Percentiles rank a stretch among this genome's conserved stretches.
phyloP scores from a whole-genome alignment of 2,329 filamentous ascomycete genomes.

The Ophiosphaerella korrae region DNA sequence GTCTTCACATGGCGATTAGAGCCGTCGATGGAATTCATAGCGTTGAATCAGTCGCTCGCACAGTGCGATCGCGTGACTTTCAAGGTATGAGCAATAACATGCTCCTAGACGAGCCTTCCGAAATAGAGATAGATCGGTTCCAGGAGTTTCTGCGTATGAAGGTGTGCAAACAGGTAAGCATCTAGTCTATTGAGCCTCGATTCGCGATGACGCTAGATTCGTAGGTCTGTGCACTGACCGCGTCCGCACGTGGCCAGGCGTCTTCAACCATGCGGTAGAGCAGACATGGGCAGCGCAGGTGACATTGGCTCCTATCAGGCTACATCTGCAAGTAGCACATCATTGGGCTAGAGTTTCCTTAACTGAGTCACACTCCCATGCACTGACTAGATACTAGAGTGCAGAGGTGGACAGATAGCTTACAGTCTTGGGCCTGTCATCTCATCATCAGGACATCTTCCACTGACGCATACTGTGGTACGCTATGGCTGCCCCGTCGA shows the following conservation, averaged over 20 bases:
- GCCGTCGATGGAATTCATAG: slow-evolving; percentile 70
- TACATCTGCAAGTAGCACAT: not conserved
- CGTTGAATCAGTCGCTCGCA: slow-evolving; percentile 4
- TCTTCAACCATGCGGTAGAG: not conserved
- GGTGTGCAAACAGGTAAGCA: not conserved
- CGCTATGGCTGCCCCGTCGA: slow-evolving; percentile 11
- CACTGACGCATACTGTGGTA: not conserved
- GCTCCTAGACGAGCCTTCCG: not conserved
- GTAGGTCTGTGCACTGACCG: slow-evolving; percentile 1
- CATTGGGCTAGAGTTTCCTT: not conserved
- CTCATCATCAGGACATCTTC: not conserved
- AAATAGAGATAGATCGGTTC: not conserved
- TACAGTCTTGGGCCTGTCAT: not conserved
- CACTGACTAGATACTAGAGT: no score
- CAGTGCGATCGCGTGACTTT: not conserved
- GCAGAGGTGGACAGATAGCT: no score
- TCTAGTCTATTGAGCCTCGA: not conserved
- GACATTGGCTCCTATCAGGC: not conserved
- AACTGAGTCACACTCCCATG: no score
- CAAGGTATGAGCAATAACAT: not conserved
- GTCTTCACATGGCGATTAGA: slow-evolving; percentile 52
- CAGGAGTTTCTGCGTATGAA: not conserved
- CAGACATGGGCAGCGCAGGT: no score
- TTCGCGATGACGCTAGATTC: slow-evolving; percentile 4
- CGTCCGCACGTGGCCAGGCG: slow-evolving; percentile 3